Conservation (phyloP, 2,329 filamentous ascomycete species). For the Aspergillus hiratsukae region DNA sequence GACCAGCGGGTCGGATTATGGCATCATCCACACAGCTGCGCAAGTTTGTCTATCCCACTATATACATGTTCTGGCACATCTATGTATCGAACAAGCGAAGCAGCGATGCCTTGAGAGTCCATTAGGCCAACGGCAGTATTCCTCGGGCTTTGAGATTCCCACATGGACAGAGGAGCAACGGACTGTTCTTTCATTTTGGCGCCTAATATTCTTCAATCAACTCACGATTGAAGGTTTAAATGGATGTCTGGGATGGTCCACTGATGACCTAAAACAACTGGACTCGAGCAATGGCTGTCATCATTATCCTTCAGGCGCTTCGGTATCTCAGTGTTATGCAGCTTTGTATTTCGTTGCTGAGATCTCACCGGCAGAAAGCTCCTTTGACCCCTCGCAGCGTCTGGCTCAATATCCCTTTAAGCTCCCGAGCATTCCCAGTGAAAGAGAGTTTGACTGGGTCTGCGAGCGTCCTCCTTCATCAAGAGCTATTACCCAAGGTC, state of each 20-base stretch:
- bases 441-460: neutral
- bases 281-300: neutral
- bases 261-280: neutral
- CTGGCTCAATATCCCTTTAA: neutral
- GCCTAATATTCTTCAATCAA: neutral
- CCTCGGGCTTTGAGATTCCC: neutral
- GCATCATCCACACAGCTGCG: neutral
- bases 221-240: neutral
- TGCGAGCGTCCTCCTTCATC: neutral
- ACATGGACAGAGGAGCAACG: constrained; percentile 4
- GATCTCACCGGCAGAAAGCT: neutral
- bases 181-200: neutral
- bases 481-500: neutral
- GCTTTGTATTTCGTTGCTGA: neutral
- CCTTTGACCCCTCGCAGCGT: neutral
- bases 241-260: neutral
- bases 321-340: neutral
- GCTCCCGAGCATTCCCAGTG: neutral
- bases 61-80: neutral
- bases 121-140: neutral
- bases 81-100: neutral
- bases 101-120: neutral
- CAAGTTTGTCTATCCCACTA: neutral
- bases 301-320: neutral
- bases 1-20: neutral